phyloP scores from a whole-genome alignment of 495 filamentous ascomycete genomes.

The Xylaria intraflava region DNA sequence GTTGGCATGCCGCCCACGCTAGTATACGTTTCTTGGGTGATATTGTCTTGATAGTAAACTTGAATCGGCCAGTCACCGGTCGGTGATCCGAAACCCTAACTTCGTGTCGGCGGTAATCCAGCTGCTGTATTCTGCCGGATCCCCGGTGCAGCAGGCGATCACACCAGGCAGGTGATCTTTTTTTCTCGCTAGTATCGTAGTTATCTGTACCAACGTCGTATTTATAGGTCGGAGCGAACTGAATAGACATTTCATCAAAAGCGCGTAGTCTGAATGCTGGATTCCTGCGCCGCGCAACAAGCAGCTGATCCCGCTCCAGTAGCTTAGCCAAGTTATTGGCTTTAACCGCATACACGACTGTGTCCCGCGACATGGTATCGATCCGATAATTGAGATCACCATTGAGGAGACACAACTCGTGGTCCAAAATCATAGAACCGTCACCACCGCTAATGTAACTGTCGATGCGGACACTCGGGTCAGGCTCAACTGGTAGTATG shows the following conservation, averaged over 20 bases:
- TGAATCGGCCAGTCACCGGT: slow-evolving; percentile 81
- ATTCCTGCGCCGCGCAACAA: slow-evolving; percentile 78
- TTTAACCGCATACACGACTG: slow-evolving; percentile 76
- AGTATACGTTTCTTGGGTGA: slow-evolving; percentile 53
- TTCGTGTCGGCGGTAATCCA: slow-evolving; percentile 84
- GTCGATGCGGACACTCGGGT: slow-evolving; percentile 54
- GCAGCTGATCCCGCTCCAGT: slow-evolving; percentile 89
- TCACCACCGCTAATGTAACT: slow-evolving; percentile 86
- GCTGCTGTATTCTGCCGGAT: slow-evolving; percentile 72
- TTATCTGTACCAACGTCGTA: slow-evolving; percentile 93
- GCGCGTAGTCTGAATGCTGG: slow-evolving; percentile 80
- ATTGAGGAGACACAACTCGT: slow-evolving; percentile 92
- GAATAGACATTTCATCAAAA: slow-evolving; percentile 80
- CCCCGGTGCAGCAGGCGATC: slow-evolving; percentile 87
- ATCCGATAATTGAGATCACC: slow-evolving; percentile 98
- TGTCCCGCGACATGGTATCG: slow-evolving; percentile 89
- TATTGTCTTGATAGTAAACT: slow-evolving; percentile 74
- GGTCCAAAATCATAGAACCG: slow-evolving; percentile 91
- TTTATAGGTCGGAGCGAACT: slow-evolving; percentile 94
- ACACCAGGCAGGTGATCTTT: slow-evolving; percentile 94
- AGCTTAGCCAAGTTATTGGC: slow-evolving; percentile 77
- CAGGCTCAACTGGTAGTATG: slow-evolving; percentile 60
- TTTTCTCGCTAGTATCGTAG: slow-evolving; percentile 93
- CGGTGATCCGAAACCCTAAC: slow-evolving; percentile 86
- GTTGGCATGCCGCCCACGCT: slow-evolving; percentile 63